Conservation (phyloP, 2,329 filamentous ascomycete genomes). For the Escovopsis sp. region DNA sequence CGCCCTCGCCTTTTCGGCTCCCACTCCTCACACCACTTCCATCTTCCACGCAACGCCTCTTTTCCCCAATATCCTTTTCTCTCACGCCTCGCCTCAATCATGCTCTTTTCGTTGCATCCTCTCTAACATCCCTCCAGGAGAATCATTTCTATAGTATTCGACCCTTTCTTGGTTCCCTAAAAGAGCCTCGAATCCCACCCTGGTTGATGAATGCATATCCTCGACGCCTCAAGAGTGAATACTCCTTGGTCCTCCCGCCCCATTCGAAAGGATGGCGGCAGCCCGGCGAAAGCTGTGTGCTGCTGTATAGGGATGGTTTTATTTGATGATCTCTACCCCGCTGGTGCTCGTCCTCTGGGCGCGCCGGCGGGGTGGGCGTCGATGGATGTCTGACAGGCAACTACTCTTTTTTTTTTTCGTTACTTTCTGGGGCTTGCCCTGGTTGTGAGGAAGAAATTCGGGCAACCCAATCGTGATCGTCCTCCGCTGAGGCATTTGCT, state of each 20-base stretch:
- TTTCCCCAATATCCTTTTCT: no score
- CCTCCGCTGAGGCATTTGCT: no score
- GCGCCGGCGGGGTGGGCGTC: constrained; percentile 61
- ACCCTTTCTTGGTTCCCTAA: constrained; percentile 83
- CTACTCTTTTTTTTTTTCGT: constrained; percentile 39
- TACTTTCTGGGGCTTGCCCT: constrained; percentile 30
- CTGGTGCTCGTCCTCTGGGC: constrained; percentile 59
- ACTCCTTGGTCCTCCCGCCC: constrained; percentile 42
- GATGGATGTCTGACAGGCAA: constrained; percentile 80
- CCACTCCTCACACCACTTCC: no score
- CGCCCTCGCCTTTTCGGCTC: no score
- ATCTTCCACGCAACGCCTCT: no score
- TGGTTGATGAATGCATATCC: constrained; percentile 86
- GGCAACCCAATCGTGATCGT: neutral
- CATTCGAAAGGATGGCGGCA: constrained; percentile 47
- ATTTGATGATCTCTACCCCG: constrained; percentile 86
- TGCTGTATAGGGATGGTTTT: constrained; percentile 64
- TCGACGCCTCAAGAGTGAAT: constrained; percentile 80
- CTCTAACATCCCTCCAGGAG: constrained; percentile 31
- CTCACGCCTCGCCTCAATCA: no score
- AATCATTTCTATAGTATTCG: constrained; percentile 98
- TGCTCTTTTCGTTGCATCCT: neutral
- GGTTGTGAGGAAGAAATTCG: constrained; percentile 35
- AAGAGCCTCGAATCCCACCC: constrained; percentile 88
- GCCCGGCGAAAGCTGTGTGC: constrained; percentile 3